A percentile compares a stretch with the other conserved stretches of the same genome.
Evolutionary conservation across 2,329 filamentous ascomycete genomes (phyloP).

Genomic region (Cladosporium cucumerinum): DNA sequence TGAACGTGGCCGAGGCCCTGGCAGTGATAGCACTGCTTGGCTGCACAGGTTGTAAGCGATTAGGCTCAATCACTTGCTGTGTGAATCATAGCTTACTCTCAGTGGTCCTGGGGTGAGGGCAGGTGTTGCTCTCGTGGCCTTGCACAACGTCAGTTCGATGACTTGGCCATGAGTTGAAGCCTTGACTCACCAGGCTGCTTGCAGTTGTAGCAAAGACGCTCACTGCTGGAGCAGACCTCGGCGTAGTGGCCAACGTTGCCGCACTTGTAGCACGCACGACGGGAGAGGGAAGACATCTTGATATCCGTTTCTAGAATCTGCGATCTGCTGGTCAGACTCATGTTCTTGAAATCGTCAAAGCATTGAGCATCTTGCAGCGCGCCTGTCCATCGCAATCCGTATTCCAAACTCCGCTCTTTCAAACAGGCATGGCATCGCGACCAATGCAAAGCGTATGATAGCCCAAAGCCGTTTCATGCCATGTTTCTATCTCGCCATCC

Average conservation of each 20-base stretch:
- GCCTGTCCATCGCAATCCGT: background rate
- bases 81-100: constrained; percentile 59
- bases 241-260: constrained; percentile 54
- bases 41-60: constrained; percentile 43
- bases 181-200: constrained; percentile 69
- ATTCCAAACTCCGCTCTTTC: background rate
- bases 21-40: constrained; percentile 99
- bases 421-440: background rate
- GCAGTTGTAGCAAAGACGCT: constrained; percentile 99
- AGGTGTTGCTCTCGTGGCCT: constrained; percentile 97
- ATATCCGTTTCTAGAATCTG: constrained; percentile 16
- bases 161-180: constrained; percentile 38
- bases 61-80: background rate
- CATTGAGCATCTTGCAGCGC: background rate
- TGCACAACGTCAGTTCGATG: constrained; percentile 28
- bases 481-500: background rate
- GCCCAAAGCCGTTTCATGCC: background rate
- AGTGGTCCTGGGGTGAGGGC: constrained; percentile 92
- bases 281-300: constrained; percentile 43
- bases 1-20: constrained; percentile 97
- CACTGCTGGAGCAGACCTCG: constrained; percentile 95
- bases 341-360: background rate
- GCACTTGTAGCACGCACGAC: constrained; percentile 54
- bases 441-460: background rate
- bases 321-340: constrained; percentile 12